These are phyloP conservation scores for Rhynchosporium agropyri DNA, from an alignment of 2,329 filamentous ascomycete genomes.

Conservation along the genomic window DNA sequence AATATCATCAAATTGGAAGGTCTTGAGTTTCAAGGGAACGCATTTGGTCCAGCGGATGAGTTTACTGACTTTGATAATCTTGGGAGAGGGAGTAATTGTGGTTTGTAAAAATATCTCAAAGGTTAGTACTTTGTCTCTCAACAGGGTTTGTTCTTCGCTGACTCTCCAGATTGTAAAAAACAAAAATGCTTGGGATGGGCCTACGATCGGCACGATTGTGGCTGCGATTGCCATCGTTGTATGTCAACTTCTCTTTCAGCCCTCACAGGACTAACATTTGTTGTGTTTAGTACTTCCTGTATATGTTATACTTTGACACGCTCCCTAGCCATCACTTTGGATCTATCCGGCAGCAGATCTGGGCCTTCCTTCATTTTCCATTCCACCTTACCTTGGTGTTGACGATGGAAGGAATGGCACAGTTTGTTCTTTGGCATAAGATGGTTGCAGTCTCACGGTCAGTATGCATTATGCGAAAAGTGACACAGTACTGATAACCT, in stretches of 20 bases:
- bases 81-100: slow-evolving; percentile 37
- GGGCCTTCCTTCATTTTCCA: slow-evolving; percentile 56
- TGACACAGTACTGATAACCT: too few relatives aligned
- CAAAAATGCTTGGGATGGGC: slow-evolving; percentile 19
- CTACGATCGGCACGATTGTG: slow-evolving; percentile 27
- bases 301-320: slow-evolving; percentile 38
- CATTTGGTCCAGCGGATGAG: slow-evolving; percentile 62
- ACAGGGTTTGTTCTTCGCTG: too few relatives aligned
- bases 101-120: slow-evolving; percentile 32
- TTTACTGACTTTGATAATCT: slow-evolving; percentile 59
- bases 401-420: slow-evolving; percentile 52
- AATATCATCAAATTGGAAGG: slow-evolving; percentile 32
- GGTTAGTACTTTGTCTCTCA: slow-evolving; percentile 17
- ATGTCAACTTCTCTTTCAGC: slow-evolving; percentile 1
- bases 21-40: slow-evolving; percentile 57
- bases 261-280: neutral
- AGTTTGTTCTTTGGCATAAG: slow-evolving; percentile 36
- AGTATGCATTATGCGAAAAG: neutral
- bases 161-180: slow-evolving; percentile 23
- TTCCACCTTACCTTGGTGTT: slow-evolving; percentile 59
- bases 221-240: slow-evolving; percentile 29
- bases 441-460: slow-evolving; percentile 29
- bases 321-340: slow-evolving; percentile 30
- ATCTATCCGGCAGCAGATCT: slow-evolving; percentile 37
- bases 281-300: slow-evolving; percentile 33